Base-by-base conservation (phyloP, 2,329 filamentous ascomycete genomes). In the Colletotrichum shisoi region DNA sequence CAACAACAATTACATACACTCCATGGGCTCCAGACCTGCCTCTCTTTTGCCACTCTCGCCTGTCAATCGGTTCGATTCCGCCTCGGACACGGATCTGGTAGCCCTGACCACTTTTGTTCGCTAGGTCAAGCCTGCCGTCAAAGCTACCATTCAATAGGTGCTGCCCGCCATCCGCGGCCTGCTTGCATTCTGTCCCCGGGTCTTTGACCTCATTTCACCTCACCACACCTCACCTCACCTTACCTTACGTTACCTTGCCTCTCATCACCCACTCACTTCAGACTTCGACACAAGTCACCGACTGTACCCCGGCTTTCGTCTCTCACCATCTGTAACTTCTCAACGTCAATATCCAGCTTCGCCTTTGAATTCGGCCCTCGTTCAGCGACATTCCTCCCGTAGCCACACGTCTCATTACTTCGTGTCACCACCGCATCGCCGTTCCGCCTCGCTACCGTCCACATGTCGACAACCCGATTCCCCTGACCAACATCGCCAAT, bases 261-360 rank as follows among this genome's bases (percentile, higher is more conserved):
- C 19, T 17, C 31, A 53, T 53, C n/a, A 19, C 24, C 27, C 53
- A 19, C 48, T 61, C 37, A 31, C 27, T 8, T 19, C 57, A 56
- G 51, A 56, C 48, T 54, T 67, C 44, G 21, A 27, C n/a, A 15
- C 4, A 49, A 51, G 45, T 34, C n/a, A 49, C 34, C 57, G 7
- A n/a, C 52, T 42, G 34, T 40, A 59, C 45, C 57, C 40, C 21
- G 21, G 40, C 21, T n/a, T 54, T 42, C 61, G 48, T 59, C 42
- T 59, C 56, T 59, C 49, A 34, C 64, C 61, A 21, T 34, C 46
- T 48, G 9, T 67, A 61, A 54, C 64, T 59, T 67, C 49, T 44
- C 61, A 64, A 59, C 42, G 34, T 51, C 51, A 27, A 49, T 48
- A 37, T 49, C 45, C 21, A 44, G 44, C 54, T 45, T 51, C 40